Conservation (phyloP, 148 eudicot genomes). For the Silene uniflora region DNA sequence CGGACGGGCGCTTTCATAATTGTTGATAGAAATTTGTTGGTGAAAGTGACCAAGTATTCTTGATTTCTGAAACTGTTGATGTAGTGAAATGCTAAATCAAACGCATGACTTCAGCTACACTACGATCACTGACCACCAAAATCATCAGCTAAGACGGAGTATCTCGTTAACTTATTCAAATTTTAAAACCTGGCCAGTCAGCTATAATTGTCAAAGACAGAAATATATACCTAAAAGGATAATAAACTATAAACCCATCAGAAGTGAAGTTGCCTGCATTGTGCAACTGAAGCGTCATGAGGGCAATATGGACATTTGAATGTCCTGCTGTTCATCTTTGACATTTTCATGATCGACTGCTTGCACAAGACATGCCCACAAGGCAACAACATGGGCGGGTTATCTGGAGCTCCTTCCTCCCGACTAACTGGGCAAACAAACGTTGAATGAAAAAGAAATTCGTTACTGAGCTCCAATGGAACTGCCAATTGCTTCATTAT, state of each 20-base stretch:
- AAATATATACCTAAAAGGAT: not conserved
- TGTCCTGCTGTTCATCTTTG: constrained; percentile 34
- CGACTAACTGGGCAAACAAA: constrained; percentile 60
- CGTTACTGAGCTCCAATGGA: constrained; percentile 45
- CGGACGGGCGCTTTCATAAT: no score
- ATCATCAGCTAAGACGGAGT: not conserved
- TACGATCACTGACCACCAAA: not conserved
- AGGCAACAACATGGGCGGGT: constrained; percentile 61
- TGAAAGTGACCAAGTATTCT: no score
- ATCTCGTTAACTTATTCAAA: not conserved
- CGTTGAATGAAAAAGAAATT: constrained; percentile 53
- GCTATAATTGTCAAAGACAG: not conserved
- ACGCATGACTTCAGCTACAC: not conserved
- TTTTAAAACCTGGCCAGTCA: not conserved
- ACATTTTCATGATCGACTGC: constrained; percentile 43
- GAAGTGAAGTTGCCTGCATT: constrained; percentile 48
- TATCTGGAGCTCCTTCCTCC: constrained; percentile 48
- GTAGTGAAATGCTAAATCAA: not conserved
- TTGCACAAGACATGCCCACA: constrained; percentile 62
- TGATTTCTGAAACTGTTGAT: not conserved
- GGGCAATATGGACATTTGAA: constrained; percentile 66
- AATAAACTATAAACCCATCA: constrained; percentile 21
- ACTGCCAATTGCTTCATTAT: constrained; percentile 50
- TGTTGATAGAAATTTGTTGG: no score
- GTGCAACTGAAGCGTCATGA: constrained; percentile 29